Percentiles rank a stretch among this genome's conserved stretches.
Conservation (phyloP, 345 rosid species). For the Aegle marmelos region DNA sequence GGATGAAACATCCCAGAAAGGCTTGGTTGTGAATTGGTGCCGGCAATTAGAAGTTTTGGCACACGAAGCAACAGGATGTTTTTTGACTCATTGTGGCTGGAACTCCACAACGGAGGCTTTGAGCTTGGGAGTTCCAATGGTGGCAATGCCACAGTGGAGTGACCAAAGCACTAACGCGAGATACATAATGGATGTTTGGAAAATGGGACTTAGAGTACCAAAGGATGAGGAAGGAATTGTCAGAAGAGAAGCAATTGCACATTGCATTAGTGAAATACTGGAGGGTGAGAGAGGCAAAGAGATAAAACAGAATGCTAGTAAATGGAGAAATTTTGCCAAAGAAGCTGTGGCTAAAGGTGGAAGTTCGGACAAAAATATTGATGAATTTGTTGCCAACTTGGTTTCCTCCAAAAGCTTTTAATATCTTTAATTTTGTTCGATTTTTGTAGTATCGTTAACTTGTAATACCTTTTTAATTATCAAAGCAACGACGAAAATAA, state of each 20-base stretch:
- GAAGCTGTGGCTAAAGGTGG: conserved; percentile 30
- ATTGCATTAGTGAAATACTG: conserved; percentile 26
- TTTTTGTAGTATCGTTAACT: background rate
- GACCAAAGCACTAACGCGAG: conserved; percentile 46
- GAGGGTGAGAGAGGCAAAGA: conserved; percentile 31
- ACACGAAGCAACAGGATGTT: conserved; percentile 35
- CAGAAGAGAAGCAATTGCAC: conserved; percentile 15
- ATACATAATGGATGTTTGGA: conserved; percentile 41
- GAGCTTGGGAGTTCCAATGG: conserved; percentile 46
- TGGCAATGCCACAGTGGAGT: conserved; percentile 44
- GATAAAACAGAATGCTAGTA: conserved; percentile 19
- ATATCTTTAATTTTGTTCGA: background rate
- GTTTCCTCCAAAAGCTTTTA: conserved; percentile 15
- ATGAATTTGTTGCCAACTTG: conserved; percentile 22
- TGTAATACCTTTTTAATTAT: no score
- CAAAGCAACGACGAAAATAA: no score
- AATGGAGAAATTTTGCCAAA: conserved; percentile 30
- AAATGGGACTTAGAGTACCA: conserved; percentile 24
- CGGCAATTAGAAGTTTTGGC: conserved; percentile 32
- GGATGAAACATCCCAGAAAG: conserved; percentile 8
- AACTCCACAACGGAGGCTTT: conserved; percentile 42
- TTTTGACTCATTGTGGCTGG: conserved; percentile 43
- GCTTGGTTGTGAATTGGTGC: conserved; percentile 39
- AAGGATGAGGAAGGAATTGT: conserved; percentile 21
- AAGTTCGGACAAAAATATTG: conserved; percentile 28